Conservation (phyloP, 1,284 basidiomycete species). For the Schizophyllum commune region DNA sequence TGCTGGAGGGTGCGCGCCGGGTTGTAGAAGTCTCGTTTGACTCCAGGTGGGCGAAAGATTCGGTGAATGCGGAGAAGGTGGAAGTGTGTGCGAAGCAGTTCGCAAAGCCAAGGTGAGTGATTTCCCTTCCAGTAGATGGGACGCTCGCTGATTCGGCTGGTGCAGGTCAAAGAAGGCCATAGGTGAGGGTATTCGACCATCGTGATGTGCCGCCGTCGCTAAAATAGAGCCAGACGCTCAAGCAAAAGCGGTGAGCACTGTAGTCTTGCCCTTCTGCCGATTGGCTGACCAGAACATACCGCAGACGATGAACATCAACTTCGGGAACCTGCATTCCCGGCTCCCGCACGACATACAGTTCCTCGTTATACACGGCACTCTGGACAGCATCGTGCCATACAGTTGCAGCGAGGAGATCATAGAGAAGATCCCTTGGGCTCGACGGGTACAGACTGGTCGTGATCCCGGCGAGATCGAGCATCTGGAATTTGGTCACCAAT, state of each 20-base stretch:
- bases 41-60: constrained; percentile 27
- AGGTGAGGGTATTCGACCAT: background rate
- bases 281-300: background rate
- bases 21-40: constrained; percentile 26
- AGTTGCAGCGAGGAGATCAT: constrained; percentile 26
- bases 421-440: constrained; percentile 29
- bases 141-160: background rate
- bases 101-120: background rate
- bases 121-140: background rate
- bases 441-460: constrained; percentile 25
- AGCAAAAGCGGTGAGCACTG: background rate
- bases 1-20: constrained; percentile 22
- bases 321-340: constrained; percentile 23
- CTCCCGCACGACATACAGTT: constrained; percentile 24
- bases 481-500: constrained; percentile 35
- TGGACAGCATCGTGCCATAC: constrained; percentile 32
- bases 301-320: constrained; percentile 28
- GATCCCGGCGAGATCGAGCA: constrained; percentile 28
- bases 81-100: constrained; percentile 20
- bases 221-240: background rate
- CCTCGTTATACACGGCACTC: constrained; percentile 35
- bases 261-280: background rate
- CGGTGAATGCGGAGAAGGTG: constrained; percentile 20
- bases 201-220: background rate
- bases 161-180: background rate